Conservation (phyloP, 345 rosid species). For the Syzygium aqueum region DNA sequence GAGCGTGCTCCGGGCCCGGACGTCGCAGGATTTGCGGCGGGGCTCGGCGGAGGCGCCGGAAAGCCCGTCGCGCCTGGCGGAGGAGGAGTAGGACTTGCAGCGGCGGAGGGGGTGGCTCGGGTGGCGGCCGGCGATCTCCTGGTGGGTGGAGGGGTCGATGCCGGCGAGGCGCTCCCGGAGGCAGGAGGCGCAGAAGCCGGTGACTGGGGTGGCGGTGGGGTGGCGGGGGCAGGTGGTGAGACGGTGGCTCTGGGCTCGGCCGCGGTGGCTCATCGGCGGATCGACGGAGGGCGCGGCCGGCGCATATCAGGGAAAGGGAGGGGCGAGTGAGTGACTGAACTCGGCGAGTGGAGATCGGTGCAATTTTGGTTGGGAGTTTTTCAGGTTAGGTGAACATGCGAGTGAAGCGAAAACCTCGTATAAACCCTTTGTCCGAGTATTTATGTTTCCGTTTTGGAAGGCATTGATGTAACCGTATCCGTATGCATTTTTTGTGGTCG, state of each 20-base stretch:
- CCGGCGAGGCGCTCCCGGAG: conserved; percentile 71
- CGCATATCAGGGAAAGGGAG: not conserved
- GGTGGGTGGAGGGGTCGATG: conserved; percentile 32
- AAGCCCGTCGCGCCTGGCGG: conserved; percentile 14
- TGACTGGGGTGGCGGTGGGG: conserved; percentile 38
- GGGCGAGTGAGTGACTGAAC: not conserved
- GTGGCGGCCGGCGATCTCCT: conserved; percentile 24
- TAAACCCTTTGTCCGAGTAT: not conserved
- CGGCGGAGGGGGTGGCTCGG: conserved; percentile 42
- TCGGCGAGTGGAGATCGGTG: not conserved
- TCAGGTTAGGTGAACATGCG: not conserved
- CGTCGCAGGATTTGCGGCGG: conserved; percentile 54
- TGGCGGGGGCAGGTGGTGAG: conserved; percentile 47
- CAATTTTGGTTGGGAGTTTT: not conserved
- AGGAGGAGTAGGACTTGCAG: conserved; percentile 37
- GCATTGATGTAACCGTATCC: not conserved
- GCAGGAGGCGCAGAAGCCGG: conserved; percentile 69
- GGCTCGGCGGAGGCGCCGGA: conserved; percentile 23
- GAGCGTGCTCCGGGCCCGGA: conserved; percentile 25
- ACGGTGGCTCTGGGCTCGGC: conserved; percentile 24
- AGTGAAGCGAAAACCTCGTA: not conserved
- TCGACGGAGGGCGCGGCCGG: conserved; percentile 25
- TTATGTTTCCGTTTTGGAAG: not conserved
- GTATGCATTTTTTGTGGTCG: not conserved
- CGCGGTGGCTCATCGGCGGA: conserved; percentile 36